Conservation (phyloP, 345 rosid genomes). For the Hibiscus mutabilis region DNA sequence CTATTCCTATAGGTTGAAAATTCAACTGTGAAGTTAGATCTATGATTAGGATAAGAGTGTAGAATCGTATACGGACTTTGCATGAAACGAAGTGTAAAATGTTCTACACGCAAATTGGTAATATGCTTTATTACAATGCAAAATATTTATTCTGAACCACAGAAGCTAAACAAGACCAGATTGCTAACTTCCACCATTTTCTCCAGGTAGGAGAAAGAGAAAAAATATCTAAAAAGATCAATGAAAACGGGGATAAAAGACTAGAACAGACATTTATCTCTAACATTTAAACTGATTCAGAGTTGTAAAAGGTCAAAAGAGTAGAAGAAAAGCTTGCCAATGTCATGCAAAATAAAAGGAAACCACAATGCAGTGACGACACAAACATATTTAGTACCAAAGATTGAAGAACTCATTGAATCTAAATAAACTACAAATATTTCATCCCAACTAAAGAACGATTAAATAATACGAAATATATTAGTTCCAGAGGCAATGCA, state of each 20-base stretch:
- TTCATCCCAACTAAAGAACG: slow-evolving; percentile 1
- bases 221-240: too few species aligned
- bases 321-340: not conserved
- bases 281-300: not conserved
- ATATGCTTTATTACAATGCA: not conserved
- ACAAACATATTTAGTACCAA: not conserved
- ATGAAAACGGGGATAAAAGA: too few species aligned
- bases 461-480: not conserved
- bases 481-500: slow-evolving; percentile 5
- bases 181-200: not conserved
- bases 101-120: not conserved
- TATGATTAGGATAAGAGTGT: not conserved
- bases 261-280: not conserved
- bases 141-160: not conserved
- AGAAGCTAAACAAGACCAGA: not conserved
- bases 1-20: not conserved
- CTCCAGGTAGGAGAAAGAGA: too few species aligned
- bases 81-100: not conserved
- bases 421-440: not conserved
- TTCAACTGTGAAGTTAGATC: not conserved
- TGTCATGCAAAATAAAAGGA: not conserved
- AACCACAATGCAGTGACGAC: not conserved
- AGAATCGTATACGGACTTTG: not conserved
- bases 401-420: not conserved
- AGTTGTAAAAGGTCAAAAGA: not conserved